Evolutionary conservation across 176 grass and related monocot species (phyloP), one percentile per base, ranked within the genome.

Genomic region (Juncus inflexus): DNA sequence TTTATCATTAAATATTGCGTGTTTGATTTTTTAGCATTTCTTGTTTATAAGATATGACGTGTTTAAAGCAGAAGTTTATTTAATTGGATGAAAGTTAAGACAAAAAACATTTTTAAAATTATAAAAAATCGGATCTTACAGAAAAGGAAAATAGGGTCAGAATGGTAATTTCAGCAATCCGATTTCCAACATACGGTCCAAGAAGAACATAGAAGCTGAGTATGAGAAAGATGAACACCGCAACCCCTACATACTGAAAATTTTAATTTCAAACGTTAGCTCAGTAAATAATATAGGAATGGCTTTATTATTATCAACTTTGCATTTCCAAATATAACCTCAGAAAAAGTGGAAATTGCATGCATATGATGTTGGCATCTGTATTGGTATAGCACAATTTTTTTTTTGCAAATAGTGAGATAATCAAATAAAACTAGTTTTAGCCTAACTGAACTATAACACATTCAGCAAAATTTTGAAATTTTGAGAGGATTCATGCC

Each of bases 131-230:
- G 1, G 19, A 28, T 1, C 75, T 80, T 70, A 97, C 94, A 70
- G 82, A 66, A 67, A 75, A 80, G 43, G 85, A 89, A 76, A 92
- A 99, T 12, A 88, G 11, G 41, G 52, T 60, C n/a, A 92, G 74
- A 58, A 89, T 64, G 50, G 66, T 73, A 74, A 89, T 82, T 35
- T 80, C 78, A 50, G 81, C 64, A 37, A 84, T 51, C 40, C 42
- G 55, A 70, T 66, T 86, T 16, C 88, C 88, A 35, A 99, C 38
- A 66, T 78, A 97, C 4, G 92, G 92, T 9, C 88, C 88, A 1
- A 99, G 40, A 60, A 99, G 72, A 56, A 99, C 15, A 54, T 86
- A 99, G 94, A 84, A 92, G 2, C 42, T 76, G 37, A 75, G 51
- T 15, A 99, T 82, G 38, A 99, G 80, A 57, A 99, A 65, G 28